Evolutionary conservation across 345 rosid species (phyloP), one percentile per base, ranked within the genome.

Genomic region (Hibiscus syriacus): DNA sequence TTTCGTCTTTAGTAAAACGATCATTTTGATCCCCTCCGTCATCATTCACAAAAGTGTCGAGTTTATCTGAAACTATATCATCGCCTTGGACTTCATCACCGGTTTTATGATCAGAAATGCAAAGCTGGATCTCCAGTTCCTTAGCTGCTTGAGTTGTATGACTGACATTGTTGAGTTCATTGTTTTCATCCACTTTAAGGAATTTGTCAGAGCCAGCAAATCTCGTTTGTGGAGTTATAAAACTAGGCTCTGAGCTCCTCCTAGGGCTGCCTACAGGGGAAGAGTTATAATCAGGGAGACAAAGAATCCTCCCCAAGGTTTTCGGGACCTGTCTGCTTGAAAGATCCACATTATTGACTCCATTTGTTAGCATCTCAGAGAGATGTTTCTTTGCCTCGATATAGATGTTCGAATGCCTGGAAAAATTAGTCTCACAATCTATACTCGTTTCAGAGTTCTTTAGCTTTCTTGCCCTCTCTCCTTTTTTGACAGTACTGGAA

Each of bases 321-420:
- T 72, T 88, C 0, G 84, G 84, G 34, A 64, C 68, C 38, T 72
- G 81, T 59, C 79, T 66, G 50, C 73, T 74, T 48, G 93, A 83
- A 77, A 76, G 70, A 68, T 72, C 80, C 4, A 55, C 75, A 76
- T 71, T 77, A 56, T 74, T 78, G 45, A 76, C 81, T 58, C 85
- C 90, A 70, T 62, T 81, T 69, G 76, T 80, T 71, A 95, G 78
- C 90, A 88, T 84, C 74, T 90, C 92, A 27, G 90, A 85, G 12
- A 95, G 85, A 83, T 90, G 99, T 72, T 87, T 95, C 84, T 80
- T 95, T 77, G 99, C 99, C 80, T 88, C 96, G 55, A 81, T 53
- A 59, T 95, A 92, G 73, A 95, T 45, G 85, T 45, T 45, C 0
- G 50, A 45, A 45, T 45, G 50, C 50, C 19, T 45, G 17, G 50